Percentiles rank a stretch among this genome's conserved stretches.
Conservation (phyloP, 2,329 filamentous ascomycete genomes). For the Pseudogymnoascus sp. region DNA sequence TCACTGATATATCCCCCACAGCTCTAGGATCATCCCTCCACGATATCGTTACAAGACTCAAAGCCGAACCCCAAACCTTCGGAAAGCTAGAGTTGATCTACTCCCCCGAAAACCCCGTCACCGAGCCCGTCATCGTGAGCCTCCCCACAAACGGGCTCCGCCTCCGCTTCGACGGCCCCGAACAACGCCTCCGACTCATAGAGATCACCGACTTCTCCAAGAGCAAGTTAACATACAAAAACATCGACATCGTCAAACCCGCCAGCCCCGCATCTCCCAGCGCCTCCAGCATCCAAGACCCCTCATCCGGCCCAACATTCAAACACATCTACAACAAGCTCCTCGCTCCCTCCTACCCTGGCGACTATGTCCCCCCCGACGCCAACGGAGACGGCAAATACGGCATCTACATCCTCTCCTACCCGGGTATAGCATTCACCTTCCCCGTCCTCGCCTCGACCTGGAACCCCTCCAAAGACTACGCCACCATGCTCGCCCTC, state of each 20-base stretch:
- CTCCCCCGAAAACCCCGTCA: constrained; percentile 64
- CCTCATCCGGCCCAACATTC: constrained; percentile 61
- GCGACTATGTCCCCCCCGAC: constrained; percentile 72
- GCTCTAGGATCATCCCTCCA: constrained; percentile 87
- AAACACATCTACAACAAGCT: constrained; percentile 85
- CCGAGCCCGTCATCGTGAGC: constrained; percentile 62
- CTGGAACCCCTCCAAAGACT: constrained; percentile 70
- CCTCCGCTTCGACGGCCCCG: constrained; percentile 84
- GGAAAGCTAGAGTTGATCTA: constrained; percentile 77
- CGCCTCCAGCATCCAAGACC: constrained; percentile 23
- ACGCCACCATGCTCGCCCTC: constrained; percentile 77
- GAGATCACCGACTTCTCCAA: constrained; percentile 88
- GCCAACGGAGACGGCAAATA: constrained; percentile 41
- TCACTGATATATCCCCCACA: constrained; percentile 30
- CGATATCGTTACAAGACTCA: constrained; percentile 78
- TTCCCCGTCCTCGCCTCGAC: constrained; percentile 68
- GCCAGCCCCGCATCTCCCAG: constrained; percentile 28
- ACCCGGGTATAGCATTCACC: constrained; percentile 87
- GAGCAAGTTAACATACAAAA: constrained; percentile 73
- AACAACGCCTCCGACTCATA: constrained; percentile 83
- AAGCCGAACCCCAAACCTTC: constrained; percentile 75
- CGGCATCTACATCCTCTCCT: constrained; percentile 84
- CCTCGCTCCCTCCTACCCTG: constrained; percentile 89
- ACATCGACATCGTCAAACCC: constrained; percentile 67
- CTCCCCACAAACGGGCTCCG: constrained; percentile 82